A percentile compares a stretch with the other conserved stretches of the same genome.
Conservation (phyloP, 2,329 filamentous ascomycete species). For the Cladorrhinum sp. region DNA sequence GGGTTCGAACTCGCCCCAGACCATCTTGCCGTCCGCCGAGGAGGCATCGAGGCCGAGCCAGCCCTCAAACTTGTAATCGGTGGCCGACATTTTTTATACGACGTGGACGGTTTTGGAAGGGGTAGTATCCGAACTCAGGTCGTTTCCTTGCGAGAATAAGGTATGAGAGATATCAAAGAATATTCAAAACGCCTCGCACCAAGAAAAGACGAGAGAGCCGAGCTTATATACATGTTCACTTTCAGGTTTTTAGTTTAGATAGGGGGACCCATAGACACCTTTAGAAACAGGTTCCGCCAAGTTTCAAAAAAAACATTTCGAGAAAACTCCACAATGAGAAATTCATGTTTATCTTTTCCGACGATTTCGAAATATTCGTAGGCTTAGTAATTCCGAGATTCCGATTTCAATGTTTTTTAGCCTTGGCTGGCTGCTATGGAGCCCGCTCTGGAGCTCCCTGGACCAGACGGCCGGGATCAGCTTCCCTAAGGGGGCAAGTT, state of each 20-base stretch:
- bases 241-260: no score
- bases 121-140: no score
- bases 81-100: constrained; percentile 26
- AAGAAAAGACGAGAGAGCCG: not conserved
- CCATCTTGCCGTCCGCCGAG: constrained; percentile 49
- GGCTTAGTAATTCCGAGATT: not conserved
- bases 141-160: no score
- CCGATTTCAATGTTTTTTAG: not conserved
- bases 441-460: not conserved
- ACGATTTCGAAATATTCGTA: not conserved
- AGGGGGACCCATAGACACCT: not conserved
- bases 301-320: not conserved
- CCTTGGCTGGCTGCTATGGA: not conserved
- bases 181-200: not conserved
- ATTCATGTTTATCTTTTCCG: not conserved
- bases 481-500: not conserved
- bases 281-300: not conserved
- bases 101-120: not conserved
- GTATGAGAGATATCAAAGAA: no score
- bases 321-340: not conserved
- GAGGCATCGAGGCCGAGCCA: constrained; percentile 46
- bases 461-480: not conserved
- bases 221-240: not conserved
- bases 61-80: constrained; percentile 48
- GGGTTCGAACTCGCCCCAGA: constrained; percentile 55